Conservation (phyloP, 2,329 filamentous ascomycete species). For the Fusarium buharicum region DNA sequence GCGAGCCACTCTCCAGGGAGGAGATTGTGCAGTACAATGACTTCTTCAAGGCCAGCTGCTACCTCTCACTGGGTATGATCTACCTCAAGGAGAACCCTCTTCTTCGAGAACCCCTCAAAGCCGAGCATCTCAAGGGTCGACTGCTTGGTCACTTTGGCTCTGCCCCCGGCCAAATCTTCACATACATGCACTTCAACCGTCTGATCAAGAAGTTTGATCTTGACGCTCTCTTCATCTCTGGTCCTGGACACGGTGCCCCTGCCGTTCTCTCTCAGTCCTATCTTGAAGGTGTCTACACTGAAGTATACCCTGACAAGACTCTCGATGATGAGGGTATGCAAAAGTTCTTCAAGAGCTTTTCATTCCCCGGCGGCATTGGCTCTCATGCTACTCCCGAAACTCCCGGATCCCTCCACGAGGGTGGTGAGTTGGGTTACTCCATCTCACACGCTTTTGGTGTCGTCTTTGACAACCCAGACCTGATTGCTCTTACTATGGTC, state of each 20-base stretch:
- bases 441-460: constrained; percentile 82
- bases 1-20: constrained; percentile 69
- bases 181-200: constrained; percentile 84
- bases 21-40: constrained; percentile 76
- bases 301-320: constrained; percentile 79
- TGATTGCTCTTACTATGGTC: constrained; percentile 81
- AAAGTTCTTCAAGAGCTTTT: constrained; percentile 84
- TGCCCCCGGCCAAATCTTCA: constrained; percentile 83
- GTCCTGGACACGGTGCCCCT: constrained; percentile 81
- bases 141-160: constrained; percentile 83
- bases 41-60: constrained; percentile 79
- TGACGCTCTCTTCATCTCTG: constrained; percentile 77
- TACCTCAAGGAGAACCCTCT: constrained; percentile 80
- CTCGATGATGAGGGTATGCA: constrained; percentile 75
- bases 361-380: constrained; percentile 81
- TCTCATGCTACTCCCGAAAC: constrained; percentile 84
- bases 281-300: constrained; percentile 80
- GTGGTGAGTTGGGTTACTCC: constrained; percentile 84
- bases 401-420: constrained; percentile 80
- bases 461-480: constrained; percentile 78
- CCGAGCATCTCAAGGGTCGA: constrained; percentile 77
- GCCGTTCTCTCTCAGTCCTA: constrained; percentile 81
- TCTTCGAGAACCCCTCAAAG: constrained; percentile 73
- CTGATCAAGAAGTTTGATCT: constrained; percentile 83
- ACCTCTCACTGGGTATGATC: constrained; percentile 82